Conservation (phyloP, 441 rosid species). For the Geranium incanum region DNA sequence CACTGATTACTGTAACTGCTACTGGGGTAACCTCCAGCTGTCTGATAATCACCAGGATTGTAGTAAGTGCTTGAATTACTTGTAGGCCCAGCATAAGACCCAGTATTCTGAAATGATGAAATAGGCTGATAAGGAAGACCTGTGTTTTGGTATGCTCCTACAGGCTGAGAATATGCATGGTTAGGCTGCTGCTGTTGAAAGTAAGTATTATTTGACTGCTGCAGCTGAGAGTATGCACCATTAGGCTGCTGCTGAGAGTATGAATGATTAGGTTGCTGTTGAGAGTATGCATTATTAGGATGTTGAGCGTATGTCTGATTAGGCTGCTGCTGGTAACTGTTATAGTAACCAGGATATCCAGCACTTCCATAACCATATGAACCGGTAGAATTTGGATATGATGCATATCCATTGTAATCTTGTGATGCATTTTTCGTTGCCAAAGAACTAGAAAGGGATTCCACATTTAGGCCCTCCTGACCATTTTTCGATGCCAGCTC, state of each 20-base stretch:
- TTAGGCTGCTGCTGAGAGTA: conserved; percentile 35
- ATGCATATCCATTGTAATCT: conserved; percentile 53
- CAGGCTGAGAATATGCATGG: conserved; percentile 46
- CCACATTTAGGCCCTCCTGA: conserved; percentile 39
- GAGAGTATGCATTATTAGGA: conserved; percentile 4
- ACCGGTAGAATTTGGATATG: conserved; percentile 53
- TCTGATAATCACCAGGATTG: conserved; percentile 99
- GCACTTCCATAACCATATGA: conserved; percentile 65
- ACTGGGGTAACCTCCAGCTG: conserved; percentile 84
- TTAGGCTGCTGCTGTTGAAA: conserved; percentile 7
- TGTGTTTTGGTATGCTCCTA: conserved; percentile 91
- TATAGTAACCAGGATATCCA: conserved; percentile 72
- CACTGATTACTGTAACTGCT: conserved; percentile 64
- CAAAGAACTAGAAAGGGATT: conserved; percentile 50
- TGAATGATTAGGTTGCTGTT: not conserved
- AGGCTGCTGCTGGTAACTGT: conserved; percentile 55
- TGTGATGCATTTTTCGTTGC: conserved; percentile 49
- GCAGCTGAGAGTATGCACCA: not conserved
- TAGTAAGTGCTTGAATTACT: conserved; percentile 95
- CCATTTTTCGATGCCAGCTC: conserved; percentile 36
- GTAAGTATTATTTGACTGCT: not conserved
- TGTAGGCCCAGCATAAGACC: conserved; percentile 97
- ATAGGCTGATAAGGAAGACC: conserved; percentile 67
- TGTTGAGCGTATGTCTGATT: too few species aligned
- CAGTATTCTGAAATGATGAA: conserved; percentile 54